These are phyloP conservation scores for Eucalyptus camaldulensis DNA, from an alignment of 345 rosid genomes.

Conservation along the genomic window DNA sequence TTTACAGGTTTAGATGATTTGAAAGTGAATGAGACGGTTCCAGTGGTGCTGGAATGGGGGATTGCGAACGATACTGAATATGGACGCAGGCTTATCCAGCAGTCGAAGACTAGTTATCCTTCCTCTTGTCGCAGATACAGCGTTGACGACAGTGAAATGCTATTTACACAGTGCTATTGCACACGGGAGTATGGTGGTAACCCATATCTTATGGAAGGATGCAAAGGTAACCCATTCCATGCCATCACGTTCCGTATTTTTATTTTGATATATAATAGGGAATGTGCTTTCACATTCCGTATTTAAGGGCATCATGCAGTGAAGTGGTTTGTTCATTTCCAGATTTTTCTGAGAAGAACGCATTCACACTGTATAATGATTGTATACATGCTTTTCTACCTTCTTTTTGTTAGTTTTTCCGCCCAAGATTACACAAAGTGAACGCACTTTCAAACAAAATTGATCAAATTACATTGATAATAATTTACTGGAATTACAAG, in stretches of 20 bases:
- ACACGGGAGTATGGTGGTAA: rapidly evolving
- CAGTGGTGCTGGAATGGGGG: background rate
- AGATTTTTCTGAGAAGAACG: too few relatives aligned
- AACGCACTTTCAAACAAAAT: too few relatives aligned
- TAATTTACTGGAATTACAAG: too few relatives aligned
- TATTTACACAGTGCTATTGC: background rate
- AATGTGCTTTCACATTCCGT: background rate
- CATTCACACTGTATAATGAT: too few relatives aligned
- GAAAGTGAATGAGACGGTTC: too few relatives aligned
- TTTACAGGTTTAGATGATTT: too few relatives aligned
- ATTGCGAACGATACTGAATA: background rate
- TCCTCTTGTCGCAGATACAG: rapidly evolving
- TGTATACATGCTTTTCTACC: too few relatives aligned
- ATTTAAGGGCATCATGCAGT: background rate
- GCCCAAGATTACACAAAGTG: too few relatives aligned
- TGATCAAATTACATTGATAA: too few relatives aligned
- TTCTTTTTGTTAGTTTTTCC: too few relatives aligned
- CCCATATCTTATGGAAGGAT: background rate
- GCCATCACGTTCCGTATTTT: background rate
- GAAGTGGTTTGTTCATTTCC: background rate
- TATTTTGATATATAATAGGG: too few relatives aligned
- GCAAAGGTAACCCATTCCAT: background rate
- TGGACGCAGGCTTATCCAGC: rapidly evolving
- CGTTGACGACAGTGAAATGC: rapidly evolving
- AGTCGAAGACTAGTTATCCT: rapidly evolving